Evolutionary conservation across 306 rosid species (phyloP).

Genomic region (Abrus precatorius): DNA sequence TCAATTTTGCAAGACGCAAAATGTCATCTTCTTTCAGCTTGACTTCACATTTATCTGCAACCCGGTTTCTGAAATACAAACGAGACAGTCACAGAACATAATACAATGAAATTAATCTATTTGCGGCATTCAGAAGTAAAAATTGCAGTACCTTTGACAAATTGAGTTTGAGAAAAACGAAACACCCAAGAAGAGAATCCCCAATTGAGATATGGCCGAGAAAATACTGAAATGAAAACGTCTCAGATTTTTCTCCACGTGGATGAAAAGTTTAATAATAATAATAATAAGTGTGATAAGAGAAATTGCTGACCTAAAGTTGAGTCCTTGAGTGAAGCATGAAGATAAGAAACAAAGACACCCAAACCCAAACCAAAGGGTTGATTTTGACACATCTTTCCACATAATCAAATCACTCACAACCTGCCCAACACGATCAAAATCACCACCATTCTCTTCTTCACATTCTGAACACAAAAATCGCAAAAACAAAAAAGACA

Average conservation of each 20-base stretch:
- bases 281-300: neutral
- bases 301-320: conserved; percentile 62
- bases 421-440: conserved; percentile 67
- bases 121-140: neutral
- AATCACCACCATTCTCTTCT: conserved; percentile 60
- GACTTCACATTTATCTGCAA: conserved; percentile 51
- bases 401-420: conserved; percentile 81
- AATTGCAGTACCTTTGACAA: conserved; percentile 63
- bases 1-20: conserved; percentile 63
- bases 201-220: conserved; percentile 74
- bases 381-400: conserved; percentile 82
- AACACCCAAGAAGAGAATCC: conserved; percentile 67
- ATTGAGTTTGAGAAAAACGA: conserved; percentile 80
- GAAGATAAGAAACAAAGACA: conserved; percentile 71
- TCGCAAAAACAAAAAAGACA: neutral
- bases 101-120: neutral
- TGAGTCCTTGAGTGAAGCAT: conserved; percentile 69
- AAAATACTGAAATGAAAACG: conserved; percentile 66
- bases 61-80: conserved; percentile 58
- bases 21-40: conserved; percentile 81
- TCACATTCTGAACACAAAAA: conserved; percentile 54
- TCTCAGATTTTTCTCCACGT: conserved; percentile 23
- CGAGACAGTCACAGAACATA: neutral
- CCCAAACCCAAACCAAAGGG: conserved; percentile 90
- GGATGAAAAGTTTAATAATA: neutral